Base-by-base conservation (phyloP, 1,284 basidiomycete species). In the Afroboletus lepidellus region DNA sequence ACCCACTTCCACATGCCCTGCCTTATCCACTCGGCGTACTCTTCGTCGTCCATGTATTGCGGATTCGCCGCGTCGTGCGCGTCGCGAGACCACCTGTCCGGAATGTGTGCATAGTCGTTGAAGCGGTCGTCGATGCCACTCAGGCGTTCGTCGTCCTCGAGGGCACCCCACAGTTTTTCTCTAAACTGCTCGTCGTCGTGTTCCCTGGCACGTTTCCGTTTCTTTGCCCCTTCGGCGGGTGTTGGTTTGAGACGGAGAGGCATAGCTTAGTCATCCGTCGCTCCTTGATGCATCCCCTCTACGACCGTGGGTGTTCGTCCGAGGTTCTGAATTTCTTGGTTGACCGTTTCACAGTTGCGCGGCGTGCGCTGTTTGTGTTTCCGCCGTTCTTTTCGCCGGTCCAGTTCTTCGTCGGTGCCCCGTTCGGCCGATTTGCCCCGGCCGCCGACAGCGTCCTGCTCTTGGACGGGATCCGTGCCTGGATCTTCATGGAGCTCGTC, bases 401-500 rank as follows among this genome's bases (percentile, higher is more conserved):
- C 2, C 63, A 74, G 25, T 71, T 81, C 56, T 59, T 79, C 55
- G 57, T 81, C 54, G 75, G 88, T 57, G 87, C 87, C 2, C 87
- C 86, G 0, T 93, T 93, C 67, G 92, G 92, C 11, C 77, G 87
- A 0, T 94, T 94, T 64, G 65, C 82, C 0, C 78, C 77, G 0
- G 66, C 74, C 27, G 56, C 69, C 12, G 60, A 77, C 47, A 77
- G 74, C 45, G 67, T 74, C 46, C 72, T 83, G 41, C 69, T 81
- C 20, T 60, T 88, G 8, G 77, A 87, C 57, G 86, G 85, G 16
- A 77, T 81, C 56, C 77, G 74, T 58, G 76, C 87, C 29, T 95
- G 93, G 92, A 87, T 92, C 24, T 37, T 80, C 45, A 95, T 95
- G 92, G 93, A 96, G 70, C 72, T 90, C 38, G 77, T 89, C n/a